phyloP scores from a whole-genome alignment of 805 yeast species.

The Saturnispora galanensis region DNA sequence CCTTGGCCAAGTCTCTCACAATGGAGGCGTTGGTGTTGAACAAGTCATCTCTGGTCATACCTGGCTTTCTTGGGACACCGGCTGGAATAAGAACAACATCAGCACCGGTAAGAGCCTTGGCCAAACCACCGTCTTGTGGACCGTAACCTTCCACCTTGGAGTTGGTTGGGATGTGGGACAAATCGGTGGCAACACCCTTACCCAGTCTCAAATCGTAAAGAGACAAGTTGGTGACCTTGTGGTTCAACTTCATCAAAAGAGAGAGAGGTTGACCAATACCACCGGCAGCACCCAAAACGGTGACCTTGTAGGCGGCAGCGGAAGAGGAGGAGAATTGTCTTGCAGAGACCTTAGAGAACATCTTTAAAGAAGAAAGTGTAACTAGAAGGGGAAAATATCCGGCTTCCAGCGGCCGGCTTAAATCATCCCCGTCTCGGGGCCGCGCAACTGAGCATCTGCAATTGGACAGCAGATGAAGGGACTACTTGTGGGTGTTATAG shows the following conservation, averaged over 20 bases:
- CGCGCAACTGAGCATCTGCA: too few species aligned
- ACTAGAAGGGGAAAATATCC: background rate
- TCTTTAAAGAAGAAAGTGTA: conserved; percentile 17
- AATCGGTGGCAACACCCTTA: conserved; percentile 84
- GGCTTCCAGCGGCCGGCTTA: too few species aligned
- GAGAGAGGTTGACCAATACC: conserved; percentile 94
- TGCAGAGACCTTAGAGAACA: conserved; percentile 44
- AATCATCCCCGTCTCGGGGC: too few species aligned
- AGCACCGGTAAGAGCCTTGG: conserved; percentile 34
- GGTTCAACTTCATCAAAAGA: conserved; percentile 63
- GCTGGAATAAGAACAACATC: conserved; percentile 51
- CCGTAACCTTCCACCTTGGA: conserved; percentile 19
- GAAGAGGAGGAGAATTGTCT: conserved; percentile 58
- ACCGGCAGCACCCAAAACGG: conserved; percentile 87
- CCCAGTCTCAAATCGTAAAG: conserved; percentile 78
- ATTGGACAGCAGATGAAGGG: too few species aligned
- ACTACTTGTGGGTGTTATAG: too few species aligned
- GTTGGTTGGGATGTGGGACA: conserved; percentile 57
- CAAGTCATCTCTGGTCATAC: conserved; percentile 57
- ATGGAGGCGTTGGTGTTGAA: conserved; percentile 51
- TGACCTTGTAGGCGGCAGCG: conserved; percentile 61
- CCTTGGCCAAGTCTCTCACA: conserved; percentile 40
- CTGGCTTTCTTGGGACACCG: conserved; percentile 58
- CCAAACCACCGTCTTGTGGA: conserved; percentile 22
- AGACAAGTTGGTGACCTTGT: conserved; percentile 54